Conservation (phyloP, 352 stramenopile species). For the Pythium phragmitis region DNA sequence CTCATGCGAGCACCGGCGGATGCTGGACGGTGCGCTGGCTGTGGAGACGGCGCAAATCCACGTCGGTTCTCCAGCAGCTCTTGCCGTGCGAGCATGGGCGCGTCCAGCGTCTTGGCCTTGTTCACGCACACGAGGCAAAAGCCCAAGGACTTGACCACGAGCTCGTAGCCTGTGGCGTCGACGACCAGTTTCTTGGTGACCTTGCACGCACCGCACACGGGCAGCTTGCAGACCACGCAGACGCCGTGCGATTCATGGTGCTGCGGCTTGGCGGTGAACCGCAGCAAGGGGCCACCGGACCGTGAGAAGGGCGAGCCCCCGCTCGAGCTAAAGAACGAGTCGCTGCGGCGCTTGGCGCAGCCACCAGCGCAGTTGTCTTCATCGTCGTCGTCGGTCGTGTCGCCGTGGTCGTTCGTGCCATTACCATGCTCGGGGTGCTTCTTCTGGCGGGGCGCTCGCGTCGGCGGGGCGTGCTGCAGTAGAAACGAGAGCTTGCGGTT, state of each 20-base stretch:
- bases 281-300: not conserved
- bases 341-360: constrained; percentile 10
- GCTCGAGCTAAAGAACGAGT: constrained; percentile 21
- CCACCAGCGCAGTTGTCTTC: constrained; percentile 16
- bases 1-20: not conserved
- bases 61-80: constrained; percentile 15
- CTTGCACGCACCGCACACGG: constrained; percentile 23
- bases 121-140: constrained; percentile 25
- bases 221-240: constrained; percentile 24
- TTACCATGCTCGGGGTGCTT: not conserved
- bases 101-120: constrained; percentile 19
- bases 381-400: not conserved
- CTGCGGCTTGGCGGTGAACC: constrained; percentile 1
- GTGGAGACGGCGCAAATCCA: not conserved
- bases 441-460: not conserved
- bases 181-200: constrained; percentile 24
- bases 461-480: constrained; percentile 16
- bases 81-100: constrained; percentile 16
- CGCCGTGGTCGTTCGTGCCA: constrained; percentile 2
- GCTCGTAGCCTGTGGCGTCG: constrained; percentile 11
- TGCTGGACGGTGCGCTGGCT: not conserved
- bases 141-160: constrained; percentile 16
- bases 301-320: constrained; percentile 7
- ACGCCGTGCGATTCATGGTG: constrained; percentile 12
- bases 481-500: constrained; percentile 22